Percentiles rank a stretch among this genome's conserved stretches.
These are phyloP conservation scores for Exophiala viscosa DNA, from an alignment of 2,329 filamentous ascomycete species.

Conservation along the genomic window DNA sequence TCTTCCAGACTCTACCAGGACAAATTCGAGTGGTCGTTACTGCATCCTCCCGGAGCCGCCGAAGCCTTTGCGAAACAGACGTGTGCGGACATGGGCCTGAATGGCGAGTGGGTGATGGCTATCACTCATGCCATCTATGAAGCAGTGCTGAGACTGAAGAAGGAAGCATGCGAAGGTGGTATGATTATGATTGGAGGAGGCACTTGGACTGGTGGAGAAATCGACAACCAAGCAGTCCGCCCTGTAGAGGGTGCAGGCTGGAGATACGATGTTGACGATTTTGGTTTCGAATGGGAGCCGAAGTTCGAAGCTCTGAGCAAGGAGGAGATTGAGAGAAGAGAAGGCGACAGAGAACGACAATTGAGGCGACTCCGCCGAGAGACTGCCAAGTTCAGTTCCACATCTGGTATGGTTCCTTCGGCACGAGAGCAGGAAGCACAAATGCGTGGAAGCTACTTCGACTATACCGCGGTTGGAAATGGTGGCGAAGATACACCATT, in stretches of 20 bases:
- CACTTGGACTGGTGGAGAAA: slow-evolving; percentile 60
- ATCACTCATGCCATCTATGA: slow-evolving; percentile 98
- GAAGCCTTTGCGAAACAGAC: slow-evolving; percentile 90
- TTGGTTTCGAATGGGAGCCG: slow-evolving; percentile 80
- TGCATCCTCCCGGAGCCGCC: slow-evolving; percentile 86
- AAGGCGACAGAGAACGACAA: slow-evolving; percentile 89
- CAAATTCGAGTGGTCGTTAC: slow-evolving; percentile 95
- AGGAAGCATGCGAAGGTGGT: slow-evolving; percentile 90
- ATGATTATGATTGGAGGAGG: slow-evolving; percentile 62
- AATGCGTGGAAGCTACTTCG: slow-evolving; percentile 56
- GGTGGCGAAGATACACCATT: slow-evolving; percentile 59
- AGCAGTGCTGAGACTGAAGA: slow-evolving; percentile 85
- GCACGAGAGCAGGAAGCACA: slow-evolving; percentile 63
- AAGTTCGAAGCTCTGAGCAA: slow-evolving; percentile 79
- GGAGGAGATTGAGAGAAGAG: slow-evolving; percentile 95
- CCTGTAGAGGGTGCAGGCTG: slow-evolving; percentile 77
- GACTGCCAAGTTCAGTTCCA: slow-evolving; percentile 87
- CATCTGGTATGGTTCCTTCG: slow-evolving; percentile 63
- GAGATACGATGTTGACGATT: slow-evolving; percentile 89
- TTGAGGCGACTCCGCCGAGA: slow-evolving; percentile 81
- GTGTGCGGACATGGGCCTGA: slow-evolving; percentile 83
- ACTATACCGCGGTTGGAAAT: slow-evolving; percentile 46
- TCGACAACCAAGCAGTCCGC: slow-evolving; percentile 84
- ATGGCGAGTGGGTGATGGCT: slow-evolving; percentile 88
- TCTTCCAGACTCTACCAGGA: slow-evolving; percentile 90